Conservation (phyloP, 176 grass and related monocot genomes). For the Miscanthus lutarioriparius region DNA sequence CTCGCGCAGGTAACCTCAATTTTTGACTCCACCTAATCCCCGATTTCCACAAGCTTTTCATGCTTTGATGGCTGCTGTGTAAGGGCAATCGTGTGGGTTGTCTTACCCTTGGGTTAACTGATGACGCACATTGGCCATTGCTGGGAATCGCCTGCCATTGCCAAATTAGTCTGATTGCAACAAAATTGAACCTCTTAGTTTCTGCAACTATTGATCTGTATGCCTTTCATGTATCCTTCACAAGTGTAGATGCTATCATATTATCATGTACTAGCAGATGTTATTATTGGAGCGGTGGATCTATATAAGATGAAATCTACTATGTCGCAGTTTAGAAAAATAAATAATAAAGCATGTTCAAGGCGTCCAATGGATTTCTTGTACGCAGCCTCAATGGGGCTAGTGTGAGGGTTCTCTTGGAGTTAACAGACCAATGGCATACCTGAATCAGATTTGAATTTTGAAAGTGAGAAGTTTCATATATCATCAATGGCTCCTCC, state of each 20-base stretch:
- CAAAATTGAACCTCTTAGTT: not conserved
- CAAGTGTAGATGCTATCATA: not conserved
- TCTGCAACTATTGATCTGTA: not conserved
- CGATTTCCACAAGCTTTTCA: not conserved
- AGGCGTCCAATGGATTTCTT: not conserved
- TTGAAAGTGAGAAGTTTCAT: not conserved
- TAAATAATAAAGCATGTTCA: not conserved
- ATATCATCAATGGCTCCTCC: not conserved
- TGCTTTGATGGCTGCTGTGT: not conserved
- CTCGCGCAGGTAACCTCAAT: slow-evolving; percentile 36
- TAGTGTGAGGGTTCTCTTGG: not conserved
- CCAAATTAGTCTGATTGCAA: not conserved
- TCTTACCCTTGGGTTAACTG: not conserved
- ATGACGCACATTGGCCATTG: not conserved
- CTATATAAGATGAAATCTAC: not conserved
- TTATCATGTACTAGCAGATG: not conserved
- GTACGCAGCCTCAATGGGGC: not conserved
- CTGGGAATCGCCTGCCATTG: not conserved
- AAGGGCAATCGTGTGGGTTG: not conserved
- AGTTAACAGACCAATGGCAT: not conserved
- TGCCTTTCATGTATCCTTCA: not conserved
- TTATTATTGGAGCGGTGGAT: not conserved
- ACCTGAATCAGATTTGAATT: not conserved
- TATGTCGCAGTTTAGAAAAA: not conserved
- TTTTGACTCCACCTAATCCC: too few relatives aligned